Base-by-base conservation (phyloP, 768 basidiomycete species). In the Lepiota subincarnata region DNA sequence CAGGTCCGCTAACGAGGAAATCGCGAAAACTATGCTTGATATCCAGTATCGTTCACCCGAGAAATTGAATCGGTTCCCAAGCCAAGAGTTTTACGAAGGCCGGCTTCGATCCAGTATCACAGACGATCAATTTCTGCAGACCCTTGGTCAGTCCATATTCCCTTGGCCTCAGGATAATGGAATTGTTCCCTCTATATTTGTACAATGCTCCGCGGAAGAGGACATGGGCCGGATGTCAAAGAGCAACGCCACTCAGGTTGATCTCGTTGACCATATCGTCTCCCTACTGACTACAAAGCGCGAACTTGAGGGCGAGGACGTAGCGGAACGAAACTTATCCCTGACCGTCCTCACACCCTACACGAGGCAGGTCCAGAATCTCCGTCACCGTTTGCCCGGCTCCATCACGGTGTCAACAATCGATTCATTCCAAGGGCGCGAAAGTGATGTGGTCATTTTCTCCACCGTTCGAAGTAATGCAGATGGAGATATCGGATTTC, bases 401-500 rank as follows among this genome's bases (percentile, higher is more conserved):
- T 62, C 70, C 14, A 61, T 72, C 20, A 60, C 68, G 4, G 70
- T 68, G 41, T 79, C 73, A 35, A 84, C 83, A 0, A 73, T 84
- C 36, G 82, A 84, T 59, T 78, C 82, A 0, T 87, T 85, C 60
- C 86, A 87, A 62, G 84, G 84, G 11, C 72, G 84, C 31, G 85
- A 87, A 61, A 80, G 78, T 55, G 85, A 88, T 56, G 72, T 87
- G 43, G 72, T 87, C 41, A 75, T 88, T 20, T 84, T 85, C 61
- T 79, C 81, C 0, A 78, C 81, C 3, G 85, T 87, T 12, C 76
- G 84, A 10, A 80, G 77, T 58, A 87, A 88, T 58, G 71, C 60
- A 14, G 71, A 77, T 37, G 70, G 73, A 0, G 84, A 87, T 43
- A 80, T 87, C 42, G 84, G 85, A 4, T 88, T 87, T 57, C 67